Evolutionary conservation across 352 stramenopile species (phyloP).

Genomic region (Pythium scleroteichum): DNA sequence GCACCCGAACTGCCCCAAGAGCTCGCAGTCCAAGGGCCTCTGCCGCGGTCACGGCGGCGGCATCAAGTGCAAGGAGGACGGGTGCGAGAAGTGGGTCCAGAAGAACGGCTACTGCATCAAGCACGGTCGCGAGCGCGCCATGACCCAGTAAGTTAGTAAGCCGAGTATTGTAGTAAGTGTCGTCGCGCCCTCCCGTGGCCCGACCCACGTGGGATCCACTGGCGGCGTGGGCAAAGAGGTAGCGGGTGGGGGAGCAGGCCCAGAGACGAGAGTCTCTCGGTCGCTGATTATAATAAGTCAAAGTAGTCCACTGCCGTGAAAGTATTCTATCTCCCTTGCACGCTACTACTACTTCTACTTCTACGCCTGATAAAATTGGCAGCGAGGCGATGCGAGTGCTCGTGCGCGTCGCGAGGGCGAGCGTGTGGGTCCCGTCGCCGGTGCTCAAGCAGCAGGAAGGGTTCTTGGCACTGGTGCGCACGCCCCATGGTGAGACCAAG

Average conservation of each 20-base stretch:
- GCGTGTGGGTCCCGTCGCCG: conserved; percentile 41
- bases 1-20: conserved; percentile 85
- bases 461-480: conserved; percentile 43
- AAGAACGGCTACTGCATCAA: conserved; percentile 91
- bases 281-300: conserved; percentile 1
- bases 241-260: not conserved
- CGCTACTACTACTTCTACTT: too few species aligned
- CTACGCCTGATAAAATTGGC: too few species aligned
- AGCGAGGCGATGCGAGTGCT: conserved; percentile 39
- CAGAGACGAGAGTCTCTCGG: not conserved
- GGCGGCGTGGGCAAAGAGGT: conserved; percentile 4
- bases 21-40: conserved; percentile 79
- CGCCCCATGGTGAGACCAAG: conserved; percentile 33
- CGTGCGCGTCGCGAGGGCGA: conserved; percentile 36
- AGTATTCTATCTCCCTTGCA: too few species aligned
- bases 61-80: conserved; percentile 86
- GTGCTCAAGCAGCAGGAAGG: conserved; percentile 33
- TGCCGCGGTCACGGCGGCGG: conserved; percentile 81
- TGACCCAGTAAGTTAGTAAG: conserved; percentile 47
- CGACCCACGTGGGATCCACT: too few species aligned
- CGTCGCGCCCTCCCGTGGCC: too few species aligned
- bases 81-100: conserved; percentile 89
- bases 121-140: conserved; percentile 73
- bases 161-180: not conserved
- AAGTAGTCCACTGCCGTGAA: not conserved